phyloP scores from a whole-genome alignment of 75 land plant genomes.

The Azolla pinnata region DNA sequence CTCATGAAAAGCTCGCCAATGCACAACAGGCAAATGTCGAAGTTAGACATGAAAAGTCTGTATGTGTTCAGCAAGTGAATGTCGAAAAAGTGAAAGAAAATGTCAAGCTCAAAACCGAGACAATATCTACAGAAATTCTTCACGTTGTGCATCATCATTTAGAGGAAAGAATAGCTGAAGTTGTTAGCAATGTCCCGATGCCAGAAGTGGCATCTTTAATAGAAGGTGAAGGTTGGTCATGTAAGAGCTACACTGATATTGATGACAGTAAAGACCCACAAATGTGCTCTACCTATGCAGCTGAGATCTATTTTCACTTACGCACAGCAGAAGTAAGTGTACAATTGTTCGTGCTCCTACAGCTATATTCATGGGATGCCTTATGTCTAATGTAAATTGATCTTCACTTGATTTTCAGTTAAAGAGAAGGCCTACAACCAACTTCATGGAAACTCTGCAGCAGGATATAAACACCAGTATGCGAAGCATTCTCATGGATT shows the following conservation, averaged over 20 bases:
- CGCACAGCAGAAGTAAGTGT: slow-evolving; percentile 33
- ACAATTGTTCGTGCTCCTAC: neutral
- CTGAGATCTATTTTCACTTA: slow-evolving; percentile 31
- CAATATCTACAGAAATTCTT: too few relatives aligned
- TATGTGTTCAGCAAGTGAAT: too few relatives aligned
- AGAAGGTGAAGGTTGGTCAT: slow-evolving; percentile 4
- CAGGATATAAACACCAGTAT: slow-evolving; percentile 32
- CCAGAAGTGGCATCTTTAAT: too few relatives aligned
- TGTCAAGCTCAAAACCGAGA: too few relatives aligned
- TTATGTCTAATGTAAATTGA: neutral
- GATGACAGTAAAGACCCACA: slow-evolving; percentile 41
- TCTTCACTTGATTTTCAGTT: slow-evolving; percentile 11
- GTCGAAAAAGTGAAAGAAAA: too few relatives aligned
- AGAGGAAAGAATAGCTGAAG: too few relatives aligned
- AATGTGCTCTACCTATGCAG: slow-evolving; percentile 34
- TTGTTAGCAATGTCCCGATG: too few relatives aligned
- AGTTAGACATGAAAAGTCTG: too few relatives aligned
- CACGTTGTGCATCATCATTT: too few relatives aligned
- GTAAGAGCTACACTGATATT: slow-evolving; percentile 28
- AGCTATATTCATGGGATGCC: neutral
- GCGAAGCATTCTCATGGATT: slow-evolving; percentile 47
- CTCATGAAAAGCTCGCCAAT: too few relatives aligned
- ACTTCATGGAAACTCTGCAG: slow-evolving; percentile 40
- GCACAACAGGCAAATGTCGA: too few relatives aligned
- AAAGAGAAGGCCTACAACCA: slow-evolving; percentile 27